Percentiles rank a stretch among this genome's conserved stretches.
Evolutionary conservation across 805 yeast genomes (phyloP).

Genomic region (Candida quercuum): DNA sequence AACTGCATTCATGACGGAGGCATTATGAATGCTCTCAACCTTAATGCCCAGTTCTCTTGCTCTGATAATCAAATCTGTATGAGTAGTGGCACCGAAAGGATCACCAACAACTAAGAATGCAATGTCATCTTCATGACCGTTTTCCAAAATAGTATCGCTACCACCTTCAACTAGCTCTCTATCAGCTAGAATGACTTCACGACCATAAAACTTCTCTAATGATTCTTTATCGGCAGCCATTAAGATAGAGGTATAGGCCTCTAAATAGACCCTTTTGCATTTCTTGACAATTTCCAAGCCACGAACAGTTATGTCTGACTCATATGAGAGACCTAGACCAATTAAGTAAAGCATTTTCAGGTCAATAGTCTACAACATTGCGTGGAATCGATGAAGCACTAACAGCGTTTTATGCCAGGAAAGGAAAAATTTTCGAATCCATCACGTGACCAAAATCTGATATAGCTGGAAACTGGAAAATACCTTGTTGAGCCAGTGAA

Average conservation of each 20-base stretch:
- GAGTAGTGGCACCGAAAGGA: constrained; percentile 97
- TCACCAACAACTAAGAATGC: constrained; percentile 97
- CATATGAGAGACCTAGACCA: constrained; percentile 89
- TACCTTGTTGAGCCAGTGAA: too few species aligned
- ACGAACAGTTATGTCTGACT: constrained; percentile 87
- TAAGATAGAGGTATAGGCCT: constrained; percentile 90
- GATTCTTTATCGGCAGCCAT: constrained; percentile 84
- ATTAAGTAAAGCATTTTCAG: constrained; percentile 83
- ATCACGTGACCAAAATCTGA: too few species aligned
- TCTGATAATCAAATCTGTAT: constrained; percentile 86
- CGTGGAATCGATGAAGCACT: too few species aligned
- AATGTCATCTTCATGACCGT: constrained; percentile 75
- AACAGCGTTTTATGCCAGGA: too few species aligned
- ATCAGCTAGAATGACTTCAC: constrained; percentile 83
- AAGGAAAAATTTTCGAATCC: too few species aligned
- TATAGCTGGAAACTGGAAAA: too few species aligned
- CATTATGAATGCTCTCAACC: constrained; percentile 86
- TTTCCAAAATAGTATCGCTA: constrained; percentile 73
- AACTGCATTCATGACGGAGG: constrained; percentile 96
- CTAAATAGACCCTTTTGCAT: constrained; percentile 89
- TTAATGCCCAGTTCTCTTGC: constrained; percentile 80
- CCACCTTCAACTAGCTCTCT: constrained; percentile 92
- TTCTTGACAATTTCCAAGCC: constrained; percentile 80
- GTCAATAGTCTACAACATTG: too few species aligned
- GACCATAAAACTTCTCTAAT: constrained; percentile 80